Evolutionary conservation across 768 basidiomycete genomes (phyloP).

Genomic region (Suillus lakei): DNA sequence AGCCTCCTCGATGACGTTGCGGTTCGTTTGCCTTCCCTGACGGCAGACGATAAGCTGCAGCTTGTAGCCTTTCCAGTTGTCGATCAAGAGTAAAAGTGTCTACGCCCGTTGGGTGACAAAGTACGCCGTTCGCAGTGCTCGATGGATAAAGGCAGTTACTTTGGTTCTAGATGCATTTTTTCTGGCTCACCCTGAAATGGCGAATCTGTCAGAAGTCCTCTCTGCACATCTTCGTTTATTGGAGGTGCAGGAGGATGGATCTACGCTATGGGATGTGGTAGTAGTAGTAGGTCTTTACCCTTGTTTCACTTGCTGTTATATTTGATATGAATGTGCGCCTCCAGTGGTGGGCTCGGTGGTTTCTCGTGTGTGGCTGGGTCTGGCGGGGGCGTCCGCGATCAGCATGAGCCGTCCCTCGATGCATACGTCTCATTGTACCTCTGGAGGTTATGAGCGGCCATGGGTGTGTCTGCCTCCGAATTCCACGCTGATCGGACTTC

Average conservation of each 20-base stretch:
- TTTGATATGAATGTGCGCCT: neutral
- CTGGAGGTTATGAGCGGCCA: neutral
- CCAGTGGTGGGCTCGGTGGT: neutral
- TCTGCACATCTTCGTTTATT: neutral
- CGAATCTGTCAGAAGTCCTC: neutral
- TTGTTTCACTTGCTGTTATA: neutral
- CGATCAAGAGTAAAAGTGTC: neutral
- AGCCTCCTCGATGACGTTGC: neutral
- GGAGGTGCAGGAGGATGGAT: neutral
- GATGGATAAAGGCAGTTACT: neutral
- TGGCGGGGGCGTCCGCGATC: fast-evolving
- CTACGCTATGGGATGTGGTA: neutral
- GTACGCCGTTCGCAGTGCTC: neutral
- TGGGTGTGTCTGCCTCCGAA: neutral
- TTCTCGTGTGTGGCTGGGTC: neutral
- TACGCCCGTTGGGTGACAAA: neutral
- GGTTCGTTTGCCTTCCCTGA: neutral
- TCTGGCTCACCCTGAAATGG: neutral
- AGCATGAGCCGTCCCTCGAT: neutral
- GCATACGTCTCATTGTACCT: neutral
- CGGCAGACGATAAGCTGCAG: neutral
- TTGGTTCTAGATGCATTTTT: neutral
- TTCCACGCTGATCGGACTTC: neutral
- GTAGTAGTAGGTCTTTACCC: neutral
- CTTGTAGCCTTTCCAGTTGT: neutral